Base-by-base conservation (phyloP, 768 basidiomycete genomes). In the Pleurotus djamor region DNA sequence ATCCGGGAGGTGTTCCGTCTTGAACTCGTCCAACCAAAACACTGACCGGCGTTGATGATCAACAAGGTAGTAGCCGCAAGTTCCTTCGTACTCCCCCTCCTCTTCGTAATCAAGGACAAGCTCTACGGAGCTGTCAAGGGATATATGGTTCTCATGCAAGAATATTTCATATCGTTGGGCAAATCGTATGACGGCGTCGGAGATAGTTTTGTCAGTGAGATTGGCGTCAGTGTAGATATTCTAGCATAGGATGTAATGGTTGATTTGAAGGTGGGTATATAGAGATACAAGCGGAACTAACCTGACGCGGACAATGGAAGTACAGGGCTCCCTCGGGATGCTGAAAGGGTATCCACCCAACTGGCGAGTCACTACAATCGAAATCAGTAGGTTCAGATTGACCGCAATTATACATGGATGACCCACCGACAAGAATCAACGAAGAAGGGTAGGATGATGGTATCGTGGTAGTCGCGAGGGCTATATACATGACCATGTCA, bases 301-400 rank as follows among this genome's bases (percentile, higher is more conserved):
- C 86, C 71, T 77, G 77, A 3, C 71, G 62, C 49, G 59, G n/a
- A 58, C 85, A 74, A 62, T 76, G 77, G 58, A 83, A 89, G 64
- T 87, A 89, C n/a, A 80, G 74, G 13, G 75, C 79, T 5, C 87
- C 87, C 68, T 89, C 87, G 0, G 87, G 85, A 63, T 88, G 87
- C 1, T 74, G 68, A 34, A 72, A 71, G 1, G 77, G 67, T 5
- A 37, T 67, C 87, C 87, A 88, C 0, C 75, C 79, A 3, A 17
- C 5, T 0, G 72, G 73, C 21, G 54, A 36, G 12, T 17, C 2
- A 5, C 54, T 56, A 33, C 14, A 21, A 2, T 2, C 16, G 28
- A 36, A 14, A 37, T 52, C 8, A 52, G 34, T 32, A 1, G 3
- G 21, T 3, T 28, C 21, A 28, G 21, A 28, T 28, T 28, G 21